Conservation (phyloP, 176 grass and related monocot genomes). For the Phyllostachys edulis region DNA sequence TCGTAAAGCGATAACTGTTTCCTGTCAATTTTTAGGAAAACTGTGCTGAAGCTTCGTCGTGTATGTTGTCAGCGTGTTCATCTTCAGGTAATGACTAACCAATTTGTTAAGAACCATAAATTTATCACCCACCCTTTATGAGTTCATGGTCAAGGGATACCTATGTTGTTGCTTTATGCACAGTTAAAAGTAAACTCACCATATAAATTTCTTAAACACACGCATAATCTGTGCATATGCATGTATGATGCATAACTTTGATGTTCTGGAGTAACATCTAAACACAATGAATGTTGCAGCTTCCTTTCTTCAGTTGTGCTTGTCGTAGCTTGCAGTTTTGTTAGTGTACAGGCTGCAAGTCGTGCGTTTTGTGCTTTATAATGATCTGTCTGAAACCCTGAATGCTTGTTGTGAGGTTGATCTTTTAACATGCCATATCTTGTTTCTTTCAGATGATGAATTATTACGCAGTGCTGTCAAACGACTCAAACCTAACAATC, state of each 20-base stretch:
- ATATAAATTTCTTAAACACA: not conserved
- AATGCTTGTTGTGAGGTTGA: conserved; percentile 11
- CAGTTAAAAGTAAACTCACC: not conserved
- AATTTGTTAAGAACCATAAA: not conserved
- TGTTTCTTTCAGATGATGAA: conserved; percentile 38
- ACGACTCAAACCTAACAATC: conserved; percentile 8
- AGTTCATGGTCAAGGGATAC: not conserved
- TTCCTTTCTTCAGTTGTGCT: not conserved
- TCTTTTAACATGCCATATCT: not conserved
- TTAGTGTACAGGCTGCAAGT: not conserved
- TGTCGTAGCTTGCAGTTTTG: not conserved
- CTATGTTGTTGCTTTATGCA: not conserved
- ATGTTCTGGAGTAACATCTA: not conserved
- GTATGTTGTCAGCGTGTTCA: conserved; percentile 8
- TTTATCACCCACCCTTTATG: not conserved
- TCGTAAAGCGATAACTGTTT: conserved; percentile 1
- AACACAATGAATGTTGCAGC: not conserved
- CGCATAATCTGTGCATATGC: not conserved
- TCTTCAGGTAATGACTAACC: conserved; percentile 29
- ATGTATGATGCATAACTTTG: not conserved
- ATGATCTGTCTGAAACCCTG: not conserved
- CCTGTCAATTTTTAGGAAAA: conserved; percentile 34
- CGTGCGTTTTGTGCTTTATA: not conserved
- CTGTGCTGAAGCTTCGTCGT: conserved; percentile 27
- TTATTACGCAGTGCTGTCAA: conserved; percentile 38